Evolutionary conservation across 345 rosid genomes (phyloP).

Genomic region (Bruguiera gymnorhiza): DNA sequence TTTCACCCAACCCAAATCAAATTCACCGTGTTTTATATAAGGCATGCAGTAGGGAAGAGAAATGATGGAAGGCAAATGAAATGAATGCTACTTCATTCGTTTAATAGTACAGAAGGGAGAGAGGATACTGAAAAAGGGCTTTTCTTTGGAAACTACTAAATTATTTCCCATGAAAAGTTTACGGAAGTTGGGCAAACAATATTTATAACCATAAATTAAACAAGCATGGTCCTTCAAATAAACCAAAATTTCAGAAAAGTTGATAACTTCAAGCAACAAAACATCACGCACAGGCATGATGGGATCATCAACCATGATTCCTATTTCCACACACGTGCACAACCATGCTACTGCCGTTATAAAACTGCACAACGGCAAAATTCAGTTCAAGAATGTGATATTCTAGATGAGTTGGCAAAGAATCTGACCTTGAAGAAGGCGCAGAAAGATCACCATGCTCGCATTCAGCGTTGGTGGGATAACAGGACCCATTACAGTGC

Average conservation of each 20-base stretch:
- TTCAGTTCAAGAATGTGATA: background rate
- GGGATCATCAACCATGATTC: too few species aligned
- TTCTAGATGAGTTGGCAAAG: background rate
- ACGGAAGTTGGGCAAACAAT: too few species aligned
- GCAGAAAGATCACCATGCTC: constrained; percentile 72
- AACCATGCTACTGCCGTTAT: background rate
- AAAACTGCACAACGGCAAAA: background rate
- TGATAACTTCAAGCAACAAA: too few species aligned
- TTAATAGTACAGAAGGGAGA: too few species aligned
- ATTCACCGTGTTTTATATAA: too few species aligned
- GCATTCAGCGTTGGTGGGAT: constrained; percentile 71
- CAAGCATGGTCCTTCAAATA: too few species aligned
- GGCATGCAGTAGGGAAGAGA: background rate
- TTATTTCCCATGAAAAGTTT: background rate
- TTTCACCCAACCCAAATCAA: background rate
- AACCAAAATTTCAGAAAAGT: too few species aligned
- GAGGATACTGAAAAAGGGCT: too few species aligned
- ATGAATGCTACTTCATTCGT: background rate
- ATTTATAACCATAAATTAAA: too few species aligned
- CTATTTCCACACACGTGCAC: too few species aligned
- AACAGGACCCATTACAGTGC: constrained; percentile 86
- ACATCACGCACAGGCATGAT: too few species aligned
- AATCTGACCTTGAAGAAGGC: constrained; percentile 64
- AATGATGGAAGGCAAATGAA: background rate
- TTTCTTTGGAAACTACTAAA: background rate